A percentile compares a stretch with the other conserved stretches of the same genome.
phyloP scores from a whole-genome alignment of 73 alveolate genomes.

The Paramecium primaurelia region DNA sequence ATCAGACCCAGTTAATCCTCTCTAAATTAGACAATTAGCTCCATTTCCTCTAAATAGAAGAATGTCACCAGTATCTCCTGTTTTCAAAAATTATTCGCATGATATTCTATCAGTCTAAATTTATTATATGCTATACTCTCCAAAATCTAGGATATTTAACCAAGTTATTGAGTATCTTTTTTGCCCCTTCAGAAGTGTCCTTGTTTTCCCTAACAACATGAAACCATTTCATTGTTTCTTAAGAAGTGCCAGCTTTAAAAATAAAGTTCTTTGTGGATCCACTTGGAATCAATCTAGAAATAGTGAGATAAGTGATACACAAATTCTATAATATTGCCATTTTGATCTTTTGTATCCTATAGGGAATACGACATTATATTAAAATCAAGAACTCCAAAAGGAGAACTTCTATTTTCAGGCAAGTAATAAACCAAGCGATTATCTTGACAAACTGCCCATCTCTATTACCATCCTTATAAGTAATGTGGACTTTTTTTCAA shows the following conservation, averaged over 20 bases:
- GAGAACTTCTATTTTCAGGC: background rate
- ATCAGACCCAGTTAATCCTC: conserved; percentile 76
- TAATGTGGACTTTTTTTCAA: conserved; percentile 12
- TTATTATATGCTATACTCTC: background rate
- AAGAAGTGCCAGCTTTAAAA: conserved; percentile 32
- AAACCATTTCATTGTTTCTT: conserved; percentile 59
- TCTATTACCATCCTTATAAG: conserved; percentile 1
- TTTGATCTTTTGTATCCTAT: background rate
- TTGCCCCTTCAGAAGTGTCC: conserved; percentile 49
- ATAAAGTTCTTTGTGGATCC: conserved; percentile 50
- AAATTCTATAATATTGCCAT: background rate
- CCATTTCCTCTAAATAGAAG: conserved; percentile 74
- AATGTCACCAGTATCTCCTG: conserved; percentile 82
- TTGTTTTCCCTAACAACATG: background rate
- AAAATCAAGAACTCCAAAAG: conserved; percentile 17
- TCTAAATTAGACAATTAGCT: conserved; percentile 63
- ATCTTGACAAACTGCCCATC: background rate
- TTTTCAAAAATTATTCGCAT: conserved; percentile 45
- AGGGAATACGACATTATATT: background rate
- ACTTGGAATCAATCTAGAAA: conserved; percentile 12
- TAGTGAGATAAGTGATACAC: background rate
- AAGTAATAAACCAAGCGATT: background rate
- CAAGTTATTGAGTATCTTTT: background rate
- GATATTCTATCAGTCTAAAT: conserved; percentile 55
- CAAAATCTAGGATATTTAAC: conserved; percentile 54